Evolutionary conservation across 352 stramenopile species (phyloP).

Genomic region (Phytophthora citrophthora): DNA sequence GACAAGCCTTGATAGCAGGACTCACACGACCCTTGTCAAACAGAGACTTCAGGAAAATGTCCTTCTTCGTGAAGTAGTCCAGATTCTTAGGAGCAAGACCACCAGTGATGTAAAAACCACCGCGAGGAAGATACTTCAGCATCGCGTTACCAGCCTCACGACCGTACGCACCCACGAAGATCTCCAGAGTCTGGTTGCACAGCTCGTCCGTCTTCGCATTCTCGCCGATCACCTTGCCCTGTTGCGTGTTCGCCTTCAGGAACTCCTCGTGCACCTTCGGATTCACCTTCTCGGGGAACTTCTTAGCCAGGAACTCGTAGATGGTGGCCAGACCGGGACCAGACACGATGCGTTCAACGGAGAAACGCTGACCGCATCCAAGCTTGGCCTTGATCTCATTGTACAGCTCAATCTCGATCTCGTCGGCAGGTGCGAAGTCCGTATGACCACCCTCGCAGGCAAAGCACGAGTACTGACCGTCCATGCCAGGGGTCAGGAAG

Average conservation of each 20-base stretch:
- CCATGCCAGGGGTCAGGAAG: conserved; percentile 90
- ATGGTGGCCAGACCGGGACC: conserved; percentile 95
- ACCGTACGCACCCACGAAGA: conserved; percentile 96
- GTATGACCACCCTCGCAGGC: conserved; percentile 95
- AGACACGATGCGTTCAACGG: conserved; percentile 95
- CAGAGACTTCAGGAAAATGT: conserved; percentile 76
- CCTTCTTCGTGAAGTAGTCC: conserved; percentile 87
- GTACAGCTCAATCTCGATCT: conserved; percentile 88
- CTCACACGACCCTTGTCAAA: conserved; percentile 90
- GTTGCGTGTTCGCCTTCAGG: conserved; percentile 54
- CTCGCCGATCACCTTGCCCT: conserved; percentile 83
- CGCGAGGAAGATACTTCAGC: conserved; percentile 95
- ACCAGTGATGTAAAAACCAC: conserved; percentile 96
- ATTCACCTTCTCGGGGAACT: conserved; percentile 90
- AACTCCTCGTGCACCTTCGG: conserved; percentile 74
- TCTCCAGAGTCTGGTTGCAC: conserved; percentile 90
- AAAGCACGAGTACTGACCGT: conserved; percentile 91
- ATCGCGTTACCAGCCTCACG: conserved; percentile 92
- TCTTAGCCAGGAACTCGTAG: conserved; percentile 94
- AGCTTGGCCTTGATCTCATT: conserved; percentile 82
- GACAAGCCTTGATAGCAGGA: conserved; percentile 68
- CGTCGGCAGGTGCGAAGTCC: conserved; percentile 92
- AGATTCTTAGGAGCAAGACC: conserved; percentile 97
- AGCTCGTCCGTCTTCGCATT: conserved; percentile 85
- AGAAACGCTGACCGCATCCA: conserved; percentile 84